Base-by-base conservation (phyloP, 179 eudicot genomes). In the Silene vulgaris region DNA sequence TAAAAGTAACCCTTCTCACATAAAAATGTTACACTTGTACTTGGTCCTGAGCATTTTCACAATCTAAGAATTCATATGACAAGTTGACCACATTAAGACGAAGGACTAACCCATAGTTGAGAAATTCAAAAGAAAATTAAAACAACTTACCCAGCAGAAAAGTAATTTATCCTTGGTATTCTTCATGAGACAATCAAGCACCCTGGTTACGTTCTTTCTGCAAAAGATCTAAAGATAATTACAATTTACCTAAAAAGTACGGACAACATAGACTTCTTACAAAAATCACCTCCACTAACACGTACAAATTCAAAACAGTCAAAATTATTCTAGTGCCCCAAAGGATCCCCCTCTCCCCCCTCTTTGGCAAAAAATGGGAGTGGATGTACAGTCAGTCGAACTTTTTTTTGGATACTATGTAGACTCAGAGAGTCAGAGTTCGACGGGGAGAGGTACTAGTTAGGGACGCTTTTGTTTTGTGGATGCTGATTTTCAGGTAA, bases 131-230 rank as follows among this genome's bases (percentile, higher is more conserved):
- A 30, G 14, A 67, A 69, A 77, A 8, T n/a, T 48, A 45, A 52
- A 77, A 81, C 52, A 40, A 37, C 89, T 89, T 72, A 93, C 98
- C 98, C 98, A 93, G 76, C 89, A 87, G 70, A 93, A 93, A 16
- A 86, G 90, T 80, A 93, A 80, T 73, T 80, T 83, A 21, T 75
- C 12, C 82, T 82, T 83, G 60, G 68, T 72, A 11, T 79, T 68
- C 69, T 90, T 85, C 91, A 93, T 76, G 72, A 93, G 90, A 84
- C 88, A 91, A 78, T 93, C 86, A 74, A 91, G 75, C 77, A 86
- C 87, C 32, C 43, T 72, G 43, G 84, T 82, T 69, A 90, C 81
- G 72, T 91, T 91, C 80, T 76, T 84, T 82, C 98, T 93, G 93
- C 80, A 80, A 52, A 48, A 71, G 9, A 68, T 16, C 8, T 8